Base-by-base conservation (phyloP, 1,284 basidiomycete genomes). In the Leccinum griseonigrum region DNA sequence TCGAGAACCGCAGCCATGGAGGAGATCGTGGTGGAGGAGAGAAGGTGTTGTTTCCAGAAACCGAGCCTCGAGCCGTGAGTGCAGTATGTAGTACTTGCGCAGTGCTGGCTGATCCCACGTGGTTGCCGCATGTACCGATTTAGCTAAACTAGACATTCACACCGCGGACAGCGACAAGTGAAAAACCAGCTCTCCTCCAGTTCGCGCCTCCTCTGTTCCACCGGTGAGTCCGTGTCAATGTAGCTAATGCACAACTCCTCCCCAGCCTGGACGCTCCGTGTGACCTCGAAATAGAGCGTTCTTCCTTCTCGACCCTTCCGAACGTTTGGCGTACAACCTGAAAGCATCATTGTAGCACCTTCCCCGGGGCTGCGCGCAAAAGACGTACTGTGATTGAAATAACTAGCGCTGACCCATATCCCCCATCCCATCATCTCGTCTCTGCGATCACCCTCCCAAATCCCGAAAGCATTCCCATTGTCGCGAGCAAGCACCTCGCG, bases 361-460 rank as follows among this genome's bases (percentile, higher is more conserved):
- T 14, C 29, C 58, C 38, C 36, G 16, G 22, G 22, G 48, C 29
- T 32, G 43, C 54, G 36, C 36, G 16, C 54, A 43, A 57, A 43
- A 43, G 31, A 75, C 77, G 57, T 54, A 87, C 87, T 79, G 67
- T 89, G 87, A 67, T 89, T 89, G 69, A 88, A 88, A 71, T 83
- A 87, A 11, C 85, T 86, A 1, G 80, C 85, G 58, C 78, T 78
- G 6, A 81, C 72, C 72, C 85, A 88, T 63, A 86, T 77, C 3
- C 79, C 84, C 79, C 84, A 89, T 31, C 86, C 87, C 40, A 87
- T 71, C 80, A 86, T 86, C 71, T 88, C 86, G 64, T 84, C 66
- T 83, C 66, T 67, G 36, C 32, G 36, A 9, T 73, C 72, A 7
- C 67, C 69, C 65, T 88, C 85, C 83, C 83, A 88, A 51, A 89